Evolutionary conservation across 1,284 basidiomycete genomes (phyloP).

Genomic region (Ustilago tritici): DNA sequence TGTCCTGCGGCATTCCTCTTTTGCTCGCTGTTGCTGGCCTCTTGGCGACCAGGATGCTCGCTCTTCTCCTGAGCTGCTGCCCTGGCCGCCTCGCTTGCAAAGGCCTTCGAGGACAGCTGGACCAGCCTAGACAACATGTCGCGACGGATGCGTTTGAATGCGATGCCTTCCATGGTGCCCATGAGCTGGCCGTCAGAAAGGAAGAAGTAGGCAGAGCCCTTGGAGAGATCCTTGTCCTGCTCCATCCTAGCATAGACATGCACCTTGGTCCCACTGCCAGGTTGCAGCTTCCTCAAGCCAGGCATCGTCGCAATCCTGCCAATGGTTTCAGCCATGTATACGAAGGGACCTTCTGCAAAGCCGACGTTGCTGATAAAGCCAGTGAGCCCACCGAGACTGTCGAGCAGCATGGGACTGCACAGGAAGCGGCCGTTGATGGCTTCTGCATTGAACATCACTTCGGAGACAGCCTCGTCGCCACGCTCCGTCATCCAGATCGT

Average conservation of each 20-base stretch:
- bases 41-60: neutral
- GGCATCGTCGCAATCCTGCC: conserved; percentile 37
- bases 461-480: conserved; percentile 44
- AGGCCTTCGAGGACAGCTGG: conserved; percentile 39
- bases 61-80: conserved; percentile 14
- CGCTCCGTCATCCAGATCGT: conserved; percentile 42
- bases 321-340: conserved; percentile 55
- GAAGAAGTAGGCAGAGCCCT: conserved; percentile 44
- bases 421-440: conserved; percentile 45
- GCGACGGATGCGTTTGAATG: conserved; percentile 45
- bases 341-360: conserved; percentile 36
- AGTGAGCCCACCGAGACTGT: conserved; percentile 52
- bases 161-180: conserved; percentile 46
- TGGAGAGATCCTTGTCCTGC: conserved; percentile 34
- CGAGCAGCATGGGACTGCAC: conserved; percentile 50
- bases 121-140: conserved; percentile 43
- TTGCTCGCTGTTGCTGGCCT: neutral
- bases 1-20: neutral
- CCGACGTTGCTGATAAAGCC: conserved; percentile 57
- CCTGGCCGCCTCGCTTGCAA: conserved; percentile 38
- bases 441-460: conserved; percentile 24
- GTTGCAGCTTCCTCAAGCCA: conserved; percentile 18
- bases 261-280: conserved; percentile 21
- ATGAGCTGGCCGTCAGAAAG: conserved; percentile 31
- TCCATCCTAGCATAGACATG: conserved; percentile 42